Evolutionary conservation across 768 basidiomycete genomes (phyloP).

Genomic region (Sporobolomyces phaffii): DNA sequence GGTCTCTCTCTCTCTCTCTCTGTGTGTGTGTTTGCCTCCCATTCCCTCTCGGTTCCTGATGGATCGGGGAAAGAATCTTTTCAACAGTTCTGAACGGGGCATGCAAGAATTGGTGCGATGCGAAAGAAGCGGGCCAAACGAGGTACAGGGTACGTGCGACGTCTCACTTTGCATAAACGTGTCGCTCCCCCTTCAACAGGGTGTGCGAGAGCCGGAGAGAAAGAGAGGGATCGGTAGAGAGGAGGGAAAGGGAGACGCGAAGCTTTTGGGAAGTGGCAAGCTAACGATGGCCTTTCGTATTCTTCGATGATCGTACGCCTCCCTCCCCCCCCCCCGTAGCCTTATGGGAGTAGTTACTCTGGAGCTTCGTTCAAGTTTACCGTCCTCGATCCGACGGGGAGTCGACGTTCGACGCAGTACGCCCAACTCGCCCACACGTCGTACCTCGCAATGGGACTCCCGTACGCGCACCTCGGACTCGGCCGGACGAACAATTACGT

Average conservation of each 20-base stretch:
- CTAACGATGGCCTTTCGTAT: too few species aligned
- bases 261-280: too few species aligned
- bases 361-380: conserved; percentile 97
- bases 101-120: conserved; percentile 71
- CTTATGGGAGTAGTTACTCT: conserved; percentile 87
- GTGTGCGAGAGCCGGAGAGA: too few species aligned
- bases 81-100: conserved; percentile 89
- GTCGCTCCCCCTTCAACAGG: too few species aligned
- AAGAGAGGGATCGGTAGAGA: too few species aligned
- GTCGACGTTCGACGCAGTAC: conserved; percentile 83
- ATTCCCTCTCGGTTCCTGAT: too few species aligned
- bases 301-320: too few species aligned
- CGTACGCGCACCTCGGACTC: conserved; percentile 92
- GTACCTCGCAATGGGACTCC: conserved; percentile 81
- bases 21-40: too few species aligned
- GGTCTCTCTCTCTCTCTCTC: too few species aligned
- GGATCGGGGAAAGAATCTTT: too few species aligned
- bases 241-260: too few species aligned
- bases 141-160: conserved; percentile 62
- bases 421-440: conserved; percentile 88
- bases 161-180: not conserved
- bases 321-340: too few species aligned
- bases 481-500: conserved; percentile 99
- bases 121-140: conserved; percentile 55
- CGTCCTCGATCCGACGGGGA: conserved; percentile 81